Percentiles rank a stretch among this genome's conserved stretches.
Conservation (phyloP, 192 early-diverging fungal species). For the Backusella psychrophila region DNA sequence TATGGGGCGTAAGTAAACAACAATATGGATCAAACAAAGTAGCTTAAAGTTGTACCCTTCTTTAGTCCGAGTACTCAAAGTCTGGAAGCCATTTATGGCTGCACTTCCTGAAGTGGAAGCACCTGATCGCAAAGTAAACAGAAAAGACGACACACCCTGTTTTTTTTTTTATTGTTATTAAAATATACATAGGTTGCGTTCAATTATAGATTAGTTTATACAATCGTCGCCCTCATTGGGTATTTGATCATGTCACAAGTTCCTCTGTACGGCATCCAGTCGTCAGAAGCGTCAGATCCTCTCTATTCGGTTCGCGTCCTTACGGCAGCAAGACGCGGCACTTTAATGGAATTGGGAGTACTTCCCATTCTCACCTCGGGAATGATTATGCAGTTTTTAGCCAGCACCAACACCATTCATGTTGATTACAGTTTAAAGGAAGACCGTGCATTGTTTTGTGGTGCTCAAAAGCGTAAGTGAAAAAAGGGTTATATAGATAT, state of each 20-base stretch:
- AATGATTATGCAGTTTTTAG: constrained; percentile 99
- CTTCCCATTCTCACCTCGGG: constrained; percentile 99
- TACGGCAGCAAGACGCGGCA: constrained; percentile 97
- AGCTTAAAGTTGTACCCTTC: too few relatives aligned
- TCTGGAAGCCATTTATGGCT: constrained; percentile 96
- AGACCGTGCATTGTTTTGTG: constrained; percentile 96
- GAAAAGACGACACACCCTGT: not conserved
- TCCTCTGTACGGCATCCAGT: constrained; percentile 99
- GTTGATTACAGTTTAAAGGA: constrained; percentile 99
- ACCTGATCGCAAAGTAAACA: constrained; percentile 89
- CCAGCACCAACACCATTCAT: constrained; percentile 96
- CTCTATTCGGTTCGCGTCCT: constrained; percentile 99
- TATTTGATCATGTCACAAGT: constrained; percentile 99
- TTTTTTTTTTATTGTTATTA: not conserved
- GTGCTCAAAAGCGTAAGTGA: constrained; percentile 90
- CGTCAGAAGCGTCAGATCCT: constrained; percentile 96
- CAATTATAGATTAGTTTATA: constrained; percentile 98
- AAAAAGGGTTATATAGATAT: not conserved
- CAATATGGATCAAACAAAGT: too few relatives aligned
- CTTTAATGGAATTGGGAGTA: constrained; percentile 99
- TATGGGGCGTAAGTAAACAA: too few relatives aligned
- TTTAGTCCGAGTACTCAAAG: constrained; percentile 89
- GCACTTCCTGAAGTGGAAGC: constrained; percentile 96
- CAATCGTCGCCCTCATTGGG: constrained; percentile 95
- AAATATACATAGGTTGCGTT: constrained; percentile 75